These are phyloP conservation scores for Salisapilia sapeloensis DNA, from an alignment of 352 stramenopile species.

Conservation along the genomic window DNA sequence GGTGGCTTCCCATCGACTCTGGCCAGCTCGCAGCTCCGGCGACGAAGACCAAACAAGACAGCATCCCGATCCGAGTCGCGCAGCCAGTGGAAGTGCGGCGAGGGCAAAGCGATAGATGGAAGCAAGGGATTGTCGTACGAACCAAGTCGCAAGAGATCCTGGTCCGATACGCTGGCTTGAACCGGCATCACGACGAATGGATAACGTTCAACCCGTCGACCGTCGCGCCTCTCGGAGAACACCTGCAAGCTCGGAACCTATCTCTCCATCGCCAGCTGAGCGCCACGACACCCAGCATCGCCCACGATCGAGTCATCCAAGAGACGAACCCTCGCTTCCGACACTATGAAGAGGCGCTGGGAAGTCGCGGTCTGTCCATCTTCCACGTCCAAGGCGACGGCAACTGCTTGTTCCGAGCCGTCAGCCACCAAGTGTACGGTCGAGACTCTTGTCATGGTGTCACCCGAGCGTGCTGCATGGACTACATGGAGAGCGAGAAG, in stretches of 20 bases:
- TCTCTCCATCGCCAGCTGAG: conserved; percentile 20
- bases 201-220: conserved; percentile 37
- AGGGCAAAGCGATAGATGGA: conserved; percentile 24
- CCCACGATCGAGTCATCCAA: conserved; percentile 40
- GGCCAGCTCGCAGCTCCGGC: conserved; percentile 30
- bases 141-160: conserved; percentile 19
- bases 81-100: conserved; percentile 56
- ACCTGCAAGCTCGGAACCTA: conserved; percentile 12
- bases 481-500: conserved; percentile 91
- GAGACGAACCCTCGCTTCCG: conserved; percentile 53
- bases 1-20: conserved; percentile 49
- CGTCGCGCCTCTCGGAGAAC: conserved; percentile 36
- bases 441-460: conserved; percentile 80
- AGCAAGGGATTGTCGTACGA: conserved; percentile 39
- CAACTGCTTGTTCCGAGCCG: conserved; percentile 95
- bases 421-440: conserved; percentile 94
- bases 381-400: conserved; percentile 85
- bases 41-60: conserved; percentile 44
- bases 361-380: conserved; percentile 22
- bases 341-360: conserved; percentile 45
- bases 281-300: conserved; percentile 11
- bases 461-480: conserved; percentile 82
- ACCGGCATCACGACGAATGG: conserved; percentile 58
- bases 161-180: conserved; percentile 46
- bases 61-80: conserved; percentile 30